phyloP scores from a whole-genome alignment of 768 basidiomycete genomes.

The Hygrophoropsis aurantiaca region DNA sequence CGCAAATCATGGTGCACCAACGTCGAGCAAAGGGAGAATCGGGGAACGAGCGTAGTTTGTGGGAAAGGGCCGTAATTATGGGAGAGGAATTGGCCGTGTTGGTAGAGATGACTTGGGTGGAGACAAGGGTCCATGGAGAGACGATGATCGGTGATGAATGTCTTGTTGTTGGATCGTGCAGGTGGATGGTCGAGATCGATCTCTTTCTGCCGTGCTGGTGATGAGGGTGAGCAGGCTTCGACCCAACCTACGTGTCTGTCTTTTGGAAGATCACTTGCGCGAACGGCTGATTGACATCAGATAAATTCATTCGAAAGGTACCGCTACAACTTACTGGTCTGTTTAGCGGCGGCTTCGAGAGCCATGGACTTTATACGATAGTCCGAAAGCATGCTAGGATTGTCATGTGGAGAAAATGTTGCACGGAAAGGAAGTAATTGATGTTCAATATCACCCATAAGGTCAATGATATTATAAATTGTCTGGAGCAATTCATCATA shows the following conservation, averaged over 20 bases:
- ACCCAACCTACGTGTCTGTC: conserved; percentile 24
- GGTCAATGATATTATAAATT: conserved; percentile 14
- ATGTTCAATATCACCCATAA: conserved; percentile 26
- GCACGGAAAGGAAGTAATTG: conserved; percentile 32
- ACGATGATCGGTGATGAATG: conserved; percentile 37
- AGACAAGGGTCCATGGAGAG: conserved; percentile 37
- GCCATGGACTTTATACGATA: conserved; percentile 22
- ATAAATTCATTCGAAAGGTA: background rate
- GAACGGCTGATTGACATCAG: conserved; percentile 22
- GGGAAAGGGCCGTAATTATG: conserved; percentile 47
- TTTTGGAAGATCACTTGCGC: conserved; percentile 31
- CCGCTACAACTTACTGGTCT: conserved; percentile 19
- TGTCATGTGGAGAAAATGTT: conserved; percentile 28
- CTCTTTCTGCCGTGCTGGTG: conserved; percentile 26
- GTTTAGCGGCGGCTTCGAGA: conserved; percentile 25
- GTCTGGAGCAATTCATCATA: background rate
- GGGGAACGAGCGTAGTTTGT: conserved; percentile 41
- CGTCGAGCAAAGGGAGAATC: conserved; percentile 54
- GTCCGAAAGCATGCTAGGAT: conserved; percentile 24
- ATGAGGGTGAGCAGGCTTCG: conserved; percentile 17
- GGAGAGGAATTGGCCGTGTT: conserved; percentile 55
- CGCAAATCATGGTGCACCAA: conserved; percentile 56
- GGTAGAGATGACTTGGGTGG: conserved; percentile 32
- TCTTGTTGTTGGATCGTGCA: conserved; percentile 9
- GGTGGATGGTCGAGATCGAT: conserved; percentile 30